Percentiles rank a stretch among this genome's conserved stretches.
phyloP scores from a whole-genome alignment of 2,329 filamentous ascomycete genomes.

The Aspergillus pseudotamarii region DNA sequence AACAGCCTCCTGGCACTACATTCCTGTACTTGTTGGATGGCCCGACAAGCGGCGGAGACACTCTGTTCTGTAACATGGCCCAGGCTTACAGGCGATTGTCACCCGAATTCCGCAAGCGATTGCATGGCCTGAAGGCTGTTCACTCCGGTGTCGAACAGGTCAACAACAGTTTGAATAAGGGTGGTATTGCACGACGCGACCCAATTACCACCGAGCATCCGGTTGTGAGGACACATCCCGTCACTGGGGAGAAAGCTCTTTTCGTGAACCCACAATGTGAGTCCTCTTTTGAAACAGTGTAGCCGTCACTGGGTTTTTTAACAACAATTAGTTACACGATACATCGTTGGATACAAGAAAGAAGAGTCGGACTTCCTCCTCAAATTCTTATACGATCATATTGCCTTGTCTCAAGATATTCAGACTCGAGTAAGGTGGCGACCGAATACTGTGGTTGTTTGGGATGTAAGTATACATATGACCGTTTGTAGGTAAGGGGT shows the following conservation, averaged over 20 bases:
- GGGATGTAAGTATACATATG: constrained; percentile 61
- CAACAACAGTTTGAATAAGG: constrained; percentile 65
- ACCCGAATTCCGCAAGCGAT: constrained; percentile 74
- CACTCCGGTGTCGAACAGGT: constrained; percentile 85
- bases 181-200: constrained; percentile 73
- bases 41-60: constrained; percentile 79
- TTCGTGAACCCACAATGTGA: constrained; percentile 82
- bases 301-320: neutral
- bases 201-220: constrained; percentile 76
- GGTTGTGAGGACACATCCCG: constrained; percentile 77
- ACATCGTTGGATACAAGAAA: constrained; percentile 81
- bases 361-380: constrained; percentile 80
- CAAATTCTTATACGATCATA: constrained; percentile 77
- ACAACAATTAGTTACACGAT: constrained; percentile 65
- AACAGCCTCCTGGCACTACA: constrained; percentile 85
- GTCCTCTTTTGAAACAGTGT: constrained; percentile 25
- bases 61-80: constrained; percentile 76
- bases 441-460: constrained; percentile 77
- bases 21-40: constrained; percentile 87
- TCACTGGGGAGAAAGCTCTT: constrained; percentile 80
- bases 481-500: neutral
- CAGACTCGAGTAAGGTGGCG: constrained; percentile 78
- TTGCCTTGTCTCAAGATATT: constrained; percentile 71
- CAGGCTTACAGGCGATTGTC: constrained; percentile 82
- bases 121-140: constrained; percentile 78